Percentiles rank a stretch among this genome's conserved stretches.
Conservation (phyloP, 2,329 filamentous ascomycete genomes). For the Aotearoamyces nothofagi region DNA sequence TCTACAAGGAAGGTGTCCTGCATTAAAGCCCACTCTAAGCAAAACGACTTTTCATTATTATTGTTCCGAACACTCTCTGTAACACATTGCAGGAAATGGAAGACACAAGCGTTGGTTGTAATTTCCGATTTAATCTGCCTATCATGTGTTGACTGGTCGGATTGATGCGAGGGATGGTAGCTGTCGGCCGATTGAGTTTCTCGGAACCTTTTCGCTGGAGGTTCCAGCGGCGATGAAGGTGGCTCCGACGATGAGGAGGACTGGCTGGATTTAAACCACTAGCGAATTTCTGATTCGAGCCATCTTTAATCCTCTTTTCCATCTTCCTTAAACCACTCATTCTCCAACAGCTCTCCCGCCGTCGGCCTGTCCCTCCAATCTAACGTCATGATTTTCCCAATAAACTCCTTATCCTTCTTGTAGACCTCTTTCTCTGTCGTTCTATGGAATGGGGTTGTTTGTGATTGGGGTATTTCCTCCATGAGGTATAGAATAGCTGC, state of each 20-base stretch:
- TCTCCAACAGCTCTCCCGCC: conserved; percentile 21
- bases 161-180: conserved; percentile 3
- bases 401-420: conserved; percentile 19
- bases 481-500: conserved; percentile 5
- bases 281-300: too few relatives aligned
- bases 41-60: conserved; percentile 1
- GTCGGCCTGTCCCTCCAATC: conserved; percentile 26
- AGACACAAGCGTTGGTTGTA: conserved; percentile 3
- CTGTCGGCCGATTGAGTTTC: conserved; percentile 2
- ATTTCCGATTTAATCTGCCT: conserved; percentile 2
- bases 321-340: conserved; percentile 25
- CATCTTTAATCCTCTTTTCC: too few relatives aligned
- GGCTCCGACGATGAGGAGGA: not conserved
- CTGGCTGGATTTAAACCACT: too few relatives aligned
- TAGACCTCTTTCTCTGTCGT: conserved; percentile 16
- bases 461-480: conserved; percentile 7
- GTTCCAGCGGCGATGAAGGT: conserved; percentile 2
- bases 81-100: conserved; percentile 3
- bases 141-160: conserved; percentile 3
- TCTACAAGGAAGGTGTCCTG: conserved; percentile 4
- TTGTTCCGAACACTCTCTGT: conserved; percentile 2
- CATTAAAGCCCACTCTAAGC: conserved; percentile 4
- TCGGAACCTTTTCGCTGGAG: conserved; percentile 3
- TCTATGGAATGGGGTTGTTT: conserved; percentile 14
- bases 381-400: conserved; percentile 27